Evolutionary conservation across 1,284 basidiomycete genomes (phyloP), one percentile per base, ranked within the genome.

Genomic region (Quambalaria eucalypti): DNA sequence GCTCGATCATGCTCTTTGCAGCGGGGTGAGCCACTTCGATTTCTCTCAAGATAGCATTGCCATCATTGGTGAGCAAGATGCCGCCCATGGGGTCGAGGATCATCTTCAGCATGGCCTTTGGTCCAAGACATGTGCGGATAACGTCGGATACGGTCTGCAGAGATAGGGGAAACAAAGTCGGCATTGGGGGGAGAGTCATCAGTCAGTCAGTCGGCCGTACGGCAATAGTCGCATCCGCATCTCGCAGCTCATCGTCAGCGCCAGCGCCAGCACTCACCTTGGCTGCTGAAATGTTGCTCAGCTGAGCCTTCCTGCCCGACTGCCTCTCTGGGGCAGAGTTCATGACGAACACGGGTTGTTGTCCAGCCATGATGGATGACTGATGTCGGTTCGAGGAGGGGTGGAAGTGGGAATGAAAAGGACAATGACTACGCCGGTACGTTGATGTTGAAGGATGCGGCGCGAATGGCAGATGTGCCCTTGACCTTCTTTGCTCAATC

Each of bases 21-120:
- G 93, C 93, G 0, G 95, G 95, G 71, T 97, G 93, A 3, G 90
- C 90, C 26, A 98, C 92, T 64, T 98, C 93, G 64, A 97, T 97
- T 77, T 98, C 93, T 57, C 93, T 85, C 38, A 97, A 80, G 65
- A 98, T 97, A 9, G 92, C 92, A 71, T 97, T 95, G 23, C 95
- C 93, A 74, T 98, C 93, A 77, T 97, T 97, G 4, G 93, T 98
- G 46, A 97, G 44, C 49, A 54, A 42, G 29, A 68, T 74, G 44
- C 69, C 69, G 21, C 68, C 74, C 65, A 73, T 69, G 55, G 75
- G 74, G 79, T 97, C 91, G 48, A 96, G 79, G 68, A 97, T 96
- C 93, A 98, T 98, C 82, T 98, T 98, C 61, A 97, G 81, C 93
- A 97, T 98, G 42, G 92, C 86, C 76, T 95, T 93, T 3, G 93